Base-by-base conservation (phyloP, 495 filamentous ascomycete genomes). In the Venustampulla echinocandica region DNA sequence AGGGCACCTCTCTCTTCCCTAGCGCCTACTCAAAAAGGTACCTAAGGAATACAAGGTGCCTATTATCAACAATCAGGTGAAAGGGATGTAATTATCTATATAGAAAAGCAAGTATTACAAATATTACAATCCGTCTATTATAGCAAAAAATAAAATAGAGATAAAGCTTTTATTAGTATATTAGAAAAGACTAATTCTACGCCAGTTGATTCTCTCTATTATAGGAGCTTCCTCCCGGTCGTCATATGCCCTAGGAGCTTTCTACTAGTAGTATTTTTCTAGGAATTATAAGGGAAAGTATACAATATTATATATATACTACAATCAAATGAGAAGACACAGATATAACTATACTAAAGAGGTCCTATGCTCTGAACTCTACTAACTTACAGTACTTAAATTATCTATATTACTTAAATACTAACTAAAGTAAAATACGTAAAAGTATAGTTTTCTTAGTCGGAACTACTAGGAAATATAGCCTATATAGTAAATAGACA, bases 401-500 rank as follows among this genome's bases (percentile, higher is more conserved):
- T 30, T 30, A 13, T 30, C 27, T 30, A 30, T n/a, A n/a, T n/a
- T 30, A 30, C 27, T 13, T 30, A 30, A 30, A 30, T 30, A 13
- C 13, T 14, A 14, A 38, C 35, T 15, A 20, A 15, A 38, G 35
- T 14, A 38, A 38, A 38, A 38, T 38, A 38, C 35, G n/a, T n/a
- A 15, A 14, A 15, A 38, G 35, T 15, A 20, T 15, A 15, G 35
- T 38, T 38, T 38, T 38, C 35, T 14, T 38, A 20, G 35, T 38
- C 35, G 13, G 35, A 38, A 38, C 35, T 38, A 38, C 35, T 15
- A 38, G 35, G 35, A 38, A 20, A 38, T 38, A 15, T 20, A 38
- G 35, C 35, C 35, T 38, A 20, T 14, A 38, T 15, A 20, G 35
- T 14, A 38, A 6, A 38, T 14, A 38, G 35, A 38, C 35, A 38